Base-by-base conservation (phyloP, 1,284 basidiomycete species). In the Trichosporon ovoides region DNA sequence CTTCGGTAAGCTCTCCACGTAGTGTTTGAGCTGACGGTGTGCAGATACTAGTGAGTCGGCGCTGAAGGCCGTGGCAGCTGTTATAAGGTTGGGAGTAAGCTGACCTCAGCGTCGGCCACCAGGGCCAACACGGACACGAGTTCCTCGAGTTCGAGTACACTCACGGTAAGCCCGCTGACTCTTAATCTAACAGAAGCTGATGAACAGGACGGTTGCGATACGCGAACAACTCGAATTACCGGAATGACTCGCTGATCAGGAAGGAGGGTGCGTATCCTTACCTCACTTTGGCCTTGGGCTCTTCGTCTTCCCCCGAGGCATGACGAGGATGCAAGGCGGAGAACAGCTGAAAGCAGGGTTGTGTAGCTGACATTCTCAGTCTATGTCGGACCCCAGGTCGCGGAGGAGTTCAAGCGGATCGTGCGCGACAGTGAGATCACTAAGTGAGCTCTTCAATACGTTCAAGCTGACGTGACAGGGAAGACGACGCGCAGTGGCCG, bases 101-200 rank as follows among this genome's bases (percentile, higher is more conserved):
- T 54, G 18, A 53, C 52, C 46, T 28, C 74, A 93, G 91, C 78
- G 92, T 91, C 46, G 93, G 93, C 22, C 93, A 96, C 78, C 91
- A 90, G 68, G 93, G 93, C 60, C 91, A 91, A 76, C 92, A 96
- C 71, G 93, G 93, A n/a, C 93, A 96, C 79, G 93, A 96, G 76
- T 98, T 98, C 75, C 83, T 99, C 52, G 96, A 99, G 78, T 98
- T 98, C 72, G 95, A 98, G 79, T 97, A 97, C 80, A 89, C 89
- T 12, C 88, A 95, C 78, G 96, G 76, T 75, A 51, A 55, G 74
- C 5, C 13, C 18, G 31, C n/a, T 2, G 16, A 16, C 14, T 7
- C 2, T n/a, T 16, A 35, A 3, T 7, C 18, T 5, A 4, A 5
- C 5, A 31, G 28, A 31, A 20, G 52, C 55, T 65, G 54, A 58